Evolutionary conservation across 257 asterid genomes (phyloP).

Genomic region (Nicotiana sylvestris): DNA sequence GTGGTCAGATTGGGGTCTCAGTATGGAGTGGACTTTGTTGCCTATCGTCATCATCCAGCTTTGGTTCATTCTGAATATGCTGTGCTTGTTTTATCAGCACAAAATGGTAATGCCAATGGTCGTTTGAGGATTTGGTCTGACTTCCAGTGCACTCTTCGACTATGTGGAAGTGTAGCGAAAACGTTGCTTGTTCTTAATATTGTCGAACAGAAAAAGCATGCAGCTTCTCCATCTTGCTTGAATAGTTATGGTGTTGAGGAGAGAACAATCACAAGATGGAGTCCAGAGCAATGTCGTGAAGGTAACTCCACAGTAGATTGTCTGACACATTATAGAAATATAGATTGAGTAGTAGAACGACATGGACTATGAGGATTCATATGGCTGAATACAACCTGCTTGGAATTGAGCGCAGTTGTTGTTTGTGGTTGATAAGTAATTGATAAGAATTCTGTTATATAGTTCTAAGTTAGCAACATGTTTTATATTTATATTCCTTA

Average conservation of each 20-base stretch:
- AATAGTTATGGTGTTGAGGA: conserved; percentile 46
- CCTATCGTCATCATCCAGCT: conserved; percentile 78
- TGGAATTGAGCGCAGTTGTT: neutral
- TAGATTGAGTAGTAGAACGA: neutral
- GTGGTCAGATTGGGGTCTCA: conserved; percentile 65
- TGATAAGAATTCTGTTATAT: neutral
- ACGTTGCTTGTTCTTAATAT: conserved; percentile 54
- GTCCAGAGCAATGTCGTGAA: conserved; percentile 54
- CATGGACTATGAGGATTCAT: neutral
- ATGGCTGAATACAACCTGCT: neutral
- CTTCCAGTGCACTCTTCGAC: conserved; percentile 63
- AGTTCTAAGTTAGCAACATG: neutral
- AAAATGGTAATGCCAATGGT: conserved; percentile 21
- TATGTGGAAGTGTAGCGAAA: conserved; percentile 79
- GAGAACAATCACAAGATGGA: conserved; percentile 61
- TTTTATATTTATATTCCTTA: too few relatives aligned
- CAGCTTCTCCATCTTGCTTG: conserved; percentile 26
- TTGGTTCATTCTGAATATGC: conserved; percentile 80
- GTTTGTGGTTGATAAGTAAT: neutral
- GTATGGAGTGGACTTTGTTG: conserved; percentile 72
- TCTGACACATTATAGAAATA: too few relatives aligned
- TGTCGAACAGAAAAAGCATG: conserved; percentile 3
- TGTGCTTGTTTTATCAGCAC: conserved; percentile 41
- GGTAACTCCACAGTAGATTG: neutral
- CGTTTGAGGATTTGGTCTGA: conserved; percentile 83